Base-by-base conservation (phyloP, 345 rosid genomes). In the Linum tenue region DNA sequence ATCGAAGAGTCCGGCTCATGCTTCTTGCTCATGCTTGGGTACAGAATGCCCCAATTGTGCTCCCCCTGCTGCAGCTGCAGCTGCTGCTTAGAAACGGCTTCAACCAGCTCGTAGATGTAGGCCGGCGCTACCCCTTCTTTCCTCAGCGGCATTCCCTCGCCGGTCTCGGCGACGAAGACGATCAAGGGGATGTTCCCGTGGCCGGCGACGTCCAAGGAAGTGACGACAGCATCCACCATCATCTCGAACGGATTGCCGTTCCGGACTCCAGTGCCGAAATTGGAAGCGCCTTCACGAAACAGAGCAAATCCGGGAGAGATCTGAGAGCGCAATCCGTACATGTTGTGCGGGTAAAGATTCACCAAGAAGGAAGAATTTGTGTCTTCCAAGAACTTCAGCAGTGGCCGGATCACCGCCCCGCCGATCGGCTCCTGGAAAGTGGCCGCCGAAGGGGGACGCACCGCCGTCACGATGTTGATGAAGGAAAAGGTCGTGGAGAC, bases 401-500 rank as follows among this genome's bases (percentile, higher is more conserved):
- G 73, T 14, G 98, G 98, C 55, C 69, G 70, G 55, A 92, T 77
- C 7, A 89, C 70, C 16, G 81, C 67, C 15, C 81, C 84, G 3
- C 85, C 84, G 37, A 71, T 64, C 10, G 95, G 92, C 64, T 92
- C 83, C 55, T 82, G 88, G 71, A 92, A 92, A 60, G 64, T 67
- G 1, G 94, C 89, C 1, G 85, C 67, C 7, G 98, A 92, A 0
- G 98, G 98, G 0, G 98, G 97, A 43, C 87, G 89, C 37, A 91
- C 72, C 48, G 85, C 80, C 5, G 90, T 81, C 55, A 89, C 79
- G 65, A 73, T 69, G 75, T 77, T 79, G 77, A 82, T 69, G 80
- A 92, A 92, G 39, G 97, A 89, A 82, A 92, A 92, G 2, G 98
- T 86, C 0, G 97, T 82, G 59, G 97, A 92, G 16, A 92, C 86